A percentile compares a stretch with the other conserved stretches of the same genome.
These are phyloP conservation scores for Dendrostoma leiphaemia DNA, from an alignment of 2,329 filamentous ascomycete species.

Conservation along the genomic window DNA sequence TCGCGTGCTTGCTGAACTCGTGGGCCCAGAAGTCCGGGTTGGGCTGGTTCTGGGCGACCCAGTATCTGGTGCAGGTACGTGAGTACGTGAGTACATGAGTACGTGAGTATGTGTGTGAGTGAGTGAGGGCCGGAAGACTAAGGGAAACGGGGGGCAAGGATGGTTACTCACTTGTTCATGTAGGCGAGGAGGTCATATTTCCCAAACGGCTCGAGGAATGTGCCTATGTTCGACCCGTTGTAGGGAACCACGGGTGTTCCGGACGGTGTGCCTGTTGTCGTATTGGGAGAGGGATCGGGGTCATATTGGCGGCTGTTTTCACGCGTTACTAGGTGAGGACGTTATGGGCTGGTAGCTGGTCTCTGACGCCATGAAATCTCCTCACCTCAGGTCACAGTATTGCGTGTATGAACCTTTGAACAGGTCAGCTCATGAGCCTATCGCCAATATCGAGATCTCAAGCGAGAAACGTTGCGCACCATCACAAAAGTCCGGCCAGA, in stretches of 20 bases:
- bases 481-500: slow-evolving; percentile 54
- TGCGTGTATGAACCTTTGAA: slow-evolving; percentile 63
- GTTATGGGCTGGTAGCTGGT: too few relatives aligned
- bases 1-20: slow-evolving; percentile 67
- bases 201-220: slow-evolving; percentile 57
- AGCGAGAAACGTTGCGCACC: slow-evolving; percentile 23
- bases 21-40: slow-evolving; percentile 64
- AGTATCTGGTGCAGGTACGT: slow-evolving; percentile 41
- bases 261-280: slow-evolving; percentile 53
- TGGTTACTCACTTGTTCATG: slow-evolving; percentile 58
- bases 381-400: slow-evolving; percentile 58
- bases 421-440: too few relatives aligned
- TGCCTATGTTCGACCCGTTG: slow-evolving; percentile 54
- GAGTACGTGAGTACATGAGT: background rate
- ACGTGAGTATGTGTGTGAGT: background rate
- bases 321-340: too few relatives aligned
- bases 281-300: slow-evolving; percentile 59
- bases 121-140: background rate
- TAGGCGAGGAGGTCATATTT: slow-evolving; percentile 59
- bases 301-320: slow-evolving; percentile 66
- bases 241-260: slow-evolving; percentile 56
- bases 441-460: background rate
- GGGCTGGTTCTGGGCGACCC: slow-evolving; percentile 55
- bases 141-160: slow-evolving; percentile 19
- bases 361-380: too few relatives aligned